phyloP scores from a whole-genome alignment of 192 early-diverging fungal genomes.

The Coemansia sp. region DNA sequence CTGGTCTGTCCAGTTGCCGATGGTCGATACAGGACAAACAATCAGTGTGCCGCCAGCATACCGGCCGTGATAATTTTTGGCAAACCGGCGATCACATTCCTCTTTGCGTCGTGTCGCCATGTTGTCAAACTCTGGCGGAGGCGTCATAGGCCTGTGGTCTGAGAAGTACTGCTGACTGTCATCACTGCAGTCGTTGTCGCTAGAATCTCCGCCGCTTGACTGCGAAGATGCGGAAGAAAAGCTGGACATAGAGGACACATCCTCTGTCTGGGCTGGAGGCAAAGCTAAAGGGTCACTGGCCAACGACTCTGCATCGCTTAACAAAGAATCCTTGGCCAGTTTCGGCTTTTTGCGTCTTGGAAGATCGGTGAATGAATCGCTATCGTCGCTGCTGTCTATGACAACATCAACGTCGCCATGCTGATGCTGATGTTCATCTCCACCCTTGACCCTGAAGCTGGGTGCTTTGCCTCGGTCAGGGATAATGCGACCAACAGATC shows the following conservation, averaged over 20 bases:
- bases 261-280: not conserved
- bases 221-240: not conserved
- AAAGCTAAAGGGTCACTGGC: slow-evolving; percentile 17
- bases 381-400: slow-evolving; percentile 18
- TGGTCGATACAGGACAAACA: slow-evolving; percentile 68
- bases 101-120: slow-evolving; percentile 33
- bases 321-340: not conserved
- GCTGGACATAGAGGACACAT: not conserved
- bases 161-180: slow-evolving; percentile 6
- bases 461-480: slow-evolving; percentile 1
- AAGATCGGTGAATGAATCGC: slow-evolving; percentile 34
- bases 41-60: slow-evolving; percentile 64
- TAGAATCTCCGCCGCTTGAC: not conserved
- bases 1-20: slow-evolving; percentile 77
- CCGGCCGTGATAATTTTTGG: slow-evolving; percentile 39
- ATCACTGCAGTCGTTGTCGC: slow-evolving; percentile 3
- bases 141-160: slow-evolving; percentile 41
- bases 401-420: not conserved
- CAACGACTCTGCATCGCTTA: slow-evolving; percentile 19
- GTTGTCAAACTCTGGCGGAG: slow-evolving; percentile 47
- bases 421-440: not conserved
- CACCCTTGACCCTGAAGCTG: slow-evolving; percentile 1
- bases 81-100: slow-evolving; percentile 38
- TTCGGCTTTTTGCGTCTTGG: not conserved
- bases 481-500: slow-evolving; percentile 9